Evolutionary conservation across 2,329 filamentous ascomycete species (phyloP), one percentile per base, ranked within the genome.

Genomic region (Venturia carpophila): DNA sequence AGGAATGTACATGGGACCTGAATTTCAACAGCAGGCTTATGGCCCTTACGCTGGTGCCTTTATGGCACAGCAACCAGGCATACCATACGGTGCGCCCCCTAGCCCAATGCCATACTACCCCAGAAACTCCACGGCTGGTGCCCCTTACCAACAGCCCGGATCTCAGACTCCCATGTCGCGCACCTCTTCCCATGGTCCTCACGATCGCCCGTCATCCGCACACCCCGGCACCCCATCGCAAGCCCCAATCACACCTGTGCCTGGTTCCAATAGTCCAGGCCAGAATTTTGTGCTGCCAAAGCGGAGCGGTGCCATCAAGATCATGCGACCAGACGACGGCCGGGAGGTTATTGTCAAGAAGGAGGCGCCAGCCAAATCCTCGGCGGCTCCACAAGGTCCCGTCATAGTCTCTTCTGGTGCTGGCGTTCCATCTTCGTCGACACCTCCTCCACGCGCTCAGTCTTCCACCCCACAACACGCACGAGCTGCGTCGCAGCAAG

Each of bases 251-350:
- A 73, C 73, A 76, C 78, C 76, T 75, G 87, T 76, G 79, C 85
- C 72, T 66, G 76, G 77, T 47, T 80, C 85, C 76, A 74, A 82
- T 79, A 83, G 81, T 66, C 84, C 87, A 42, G 84, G 82, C 6
- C 79, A 84, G 3, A 83, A 85, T 69, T 86, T 87, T 67, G 82
- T 87, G 67, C 84, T 85, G 67, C 87, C 88, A 11, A 72, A 76
- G 19, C 73, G 88, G 80, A 91, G 85, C 75, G 87, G 86, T 60
- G 87, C 88, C 0, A 89, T 97, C 69, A 82, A 87, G 61, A 96
- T 97, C 80, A 95, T 91, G 81, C 90, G 91, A 71, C 83, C 88
- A 41, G 83, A 88, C 39, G 83, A 87, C 65, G 92, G 91, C 68
- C 91, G 94, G 73, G 84, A 86, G 39, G 80, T 97, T 70, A 81